phyloP scores from a whole-genome alignment of 805 yeast species.

The Ogataea polymorpha region DNA sequence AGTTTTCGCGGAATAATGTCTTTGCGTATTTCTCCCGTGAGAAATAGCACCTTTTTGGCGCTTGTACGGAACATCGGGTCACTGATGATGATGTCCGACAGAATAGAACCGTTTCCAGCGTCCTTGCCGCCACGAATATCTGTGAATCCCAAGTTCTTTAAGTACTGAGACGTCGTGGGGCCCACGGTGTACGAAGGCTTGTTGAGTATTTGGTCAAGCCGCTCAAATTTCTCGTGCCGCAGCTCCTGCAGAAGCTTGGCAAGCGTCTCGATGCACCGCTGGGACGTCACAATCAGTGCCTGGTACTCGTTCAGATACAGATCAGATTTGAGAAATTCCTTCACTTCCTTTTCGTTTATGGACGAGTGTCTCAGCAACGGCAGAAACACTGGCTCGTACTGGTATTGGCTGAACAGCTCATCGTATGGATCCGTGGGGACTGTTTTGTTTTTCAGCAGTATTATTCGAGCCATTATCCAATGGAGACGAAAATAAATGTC shows the following conservation, averaged over 20 bases:
- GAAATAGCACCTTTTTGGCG: conserved; percentile 50
- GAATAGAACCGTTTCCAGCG: conserved; percentile 77
- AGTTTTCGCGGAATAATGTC: conserved; percentile 75
- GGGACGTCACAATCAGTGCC: conserved; percentile 78
- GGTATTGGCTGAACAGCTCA: conserved; percentile 35
- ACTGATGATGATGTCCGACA: conserved; percentile 60
- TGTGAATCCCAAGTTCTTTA: conserved; percentile 59
- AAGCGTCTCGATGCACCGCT: conserved; percentile 84
- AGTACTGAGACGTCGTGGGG: conserved; percentile 71
- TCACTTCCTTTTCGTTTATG: conserved; percentile 44
- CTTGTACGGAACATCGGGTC: conserved; percentile 27
- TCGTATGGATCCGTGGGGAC: conserved; percentile 67
- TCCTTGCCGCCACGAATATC: conserved; percentile 67
- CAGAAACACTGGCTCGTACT: conserved; percentile 51
- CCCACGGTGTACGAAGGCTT: conserved; percentile 85
- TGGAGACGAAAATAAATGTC: conserved; percentile 2
- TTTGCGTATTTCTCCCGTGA: conserved; percentile 83
- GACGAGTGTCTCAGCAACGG: conserved; percentile 73
- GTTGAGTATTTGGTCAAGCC: conserved; percentile 31
- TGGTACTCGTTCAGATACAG: conserved; percentile 40
- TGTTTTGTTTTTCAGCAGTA: conserved; percentile 71
- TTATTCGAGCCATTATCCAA: conserved; percentile 29
- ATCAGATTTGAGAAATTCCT: conserved; percentile 40
- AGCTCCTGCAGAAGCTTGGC: conserved; percentile 40
- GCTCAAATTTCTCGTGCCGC: conserved; percentile 10